Evolutionary conservation across 306 rosid genomes (phyloP).

Genomic region (Acacia crassicarpa): DNA sequence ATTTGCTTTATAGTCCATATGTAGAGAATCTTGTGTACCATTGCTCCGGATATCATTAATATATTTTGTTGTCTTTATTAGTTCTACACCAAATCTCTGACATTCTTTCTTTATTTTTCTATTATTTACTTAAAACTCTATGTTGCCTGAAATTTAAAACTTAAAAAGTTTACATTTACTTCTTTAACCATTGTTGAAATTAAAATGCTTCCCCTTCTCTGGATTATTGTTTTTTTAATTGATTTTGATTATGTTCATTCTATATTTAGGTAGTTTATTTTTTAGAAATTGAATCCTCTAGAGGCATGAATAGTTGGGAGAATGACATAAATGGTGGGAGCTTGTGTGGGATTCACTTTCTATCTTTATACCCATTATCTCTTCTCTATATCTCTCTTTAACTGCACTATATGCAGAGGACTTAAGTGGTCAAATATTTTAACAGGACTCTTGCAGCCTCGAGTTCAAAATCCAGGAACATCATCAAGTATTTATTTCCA

Average conservation of each 20-base stretch:
- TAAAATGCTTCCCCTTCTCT: constrained; percentile 16
- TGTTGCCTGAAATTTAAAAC: neutral
- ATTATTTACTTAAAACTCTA: neutral
- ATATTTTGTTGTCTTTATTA: constrained; percentile 19
- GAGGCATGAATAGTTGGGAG: neutral
- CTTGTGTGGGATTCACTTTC: neutral
- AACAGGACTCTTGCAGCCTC: constrained; percentile 68
- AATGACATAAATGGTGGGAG: constrained; percentile 1
- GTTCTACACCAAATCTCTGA: constrained; percentile 9
- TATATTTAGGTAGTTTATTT: neutral
- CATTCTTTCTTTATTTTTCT: constrained; percentile 3
- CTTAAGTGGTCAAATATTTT: constrained; percentile 17
- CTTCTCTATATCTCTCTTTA: neutral
- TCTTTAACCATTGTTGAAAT: constrained; percentile 23
- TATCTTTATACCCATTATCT: neutral
- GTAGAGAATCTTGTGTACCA: neutral
- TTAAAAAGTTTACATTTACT: neutral
- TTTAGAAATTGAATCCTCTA: neutral
- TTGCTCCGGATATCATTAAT: constrained; percentile 13
- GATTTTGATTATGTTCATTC: neutral
- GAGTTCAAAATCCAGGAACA: constrained; percentile 71
- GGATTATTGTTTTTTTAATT: neutral
- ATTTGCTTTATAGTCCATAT: neutral
- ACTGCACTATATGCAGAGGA: neutral
- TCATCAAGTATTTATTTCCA: constrained; percentile 69